Conservation (phyloP, 306 rosid species). For the Comarum palustre region DNA sequence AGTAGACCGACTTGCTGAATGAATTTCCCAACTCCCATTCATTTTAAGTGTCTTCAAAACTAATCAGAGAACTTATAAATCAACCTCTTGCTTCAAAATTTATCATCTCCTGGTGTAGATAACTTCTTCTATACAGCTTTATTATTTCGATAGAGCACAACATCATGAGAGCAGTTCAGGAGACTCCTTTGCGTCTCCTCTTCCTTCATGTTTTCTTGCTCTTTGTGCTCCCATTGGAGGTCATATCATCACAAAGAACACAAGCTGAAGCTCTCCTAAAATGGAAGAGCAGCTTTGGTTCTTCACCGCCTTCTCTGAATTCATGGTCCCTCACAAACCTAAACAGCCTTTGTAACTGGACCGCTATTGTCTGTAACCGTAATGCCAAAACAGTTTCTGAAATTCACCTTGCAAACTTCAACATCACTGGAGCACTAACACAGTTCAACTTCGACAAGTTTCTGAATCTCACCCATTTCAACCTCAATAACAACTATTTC, state of each 20-base stretch:
- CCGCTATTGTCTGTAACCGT: slow-evolving; percentile 37
- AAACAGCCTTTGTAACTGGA: slow-evolving; percentile 56
- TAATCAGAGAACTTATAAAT: too few species aligned
- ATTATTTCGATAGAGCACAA: too few species aligned
- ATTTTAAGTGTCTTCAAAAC: too few species aligned
- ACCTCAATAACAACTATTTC: slow-evolving; percentile 45
- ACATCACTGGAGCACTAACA: slow-evolving; percentile 40
- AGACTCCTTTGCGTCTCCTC: not conserved
- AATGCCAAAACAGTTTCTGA: slow-evolving; percentile 30
- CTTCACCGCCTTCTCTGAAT: slow-evolving; percentile 29
- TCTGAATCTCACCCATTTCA: slow-evolving; percentile 42
- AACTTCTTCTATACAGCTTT: not conserved
- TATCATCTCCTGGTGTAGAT: not conserved
- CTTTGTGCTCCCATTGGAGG: slow-evolving; percentile 35
- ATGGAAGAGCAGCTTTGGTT: slow-evolving; percentile 53
- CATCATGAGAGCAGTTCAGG: slow-evolving; percentile 8
- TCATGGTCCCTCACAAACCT: slow-evolving; percentile 56
- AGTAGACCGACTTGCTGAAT: too few species aligned
- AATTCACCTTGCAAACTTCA: slow-evolving; percentile 39
- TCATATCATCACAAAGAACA: slow-evolving; percentile 41
- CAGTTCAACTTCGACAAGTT: slow-evolving; percentile 43
- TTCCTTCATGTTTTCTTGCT: slow-evolving; percentile 23
- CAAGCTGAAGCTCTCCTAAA: slow-evolving; percentile 57
- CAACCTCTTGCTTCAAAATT: not conserved
- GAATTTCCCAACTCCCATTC: too few species aligned